Evolutionary conservation across 2,329 filamentous ascomycete species (phyloP).

Genomic region (Pyrenophora teres): DNA sequence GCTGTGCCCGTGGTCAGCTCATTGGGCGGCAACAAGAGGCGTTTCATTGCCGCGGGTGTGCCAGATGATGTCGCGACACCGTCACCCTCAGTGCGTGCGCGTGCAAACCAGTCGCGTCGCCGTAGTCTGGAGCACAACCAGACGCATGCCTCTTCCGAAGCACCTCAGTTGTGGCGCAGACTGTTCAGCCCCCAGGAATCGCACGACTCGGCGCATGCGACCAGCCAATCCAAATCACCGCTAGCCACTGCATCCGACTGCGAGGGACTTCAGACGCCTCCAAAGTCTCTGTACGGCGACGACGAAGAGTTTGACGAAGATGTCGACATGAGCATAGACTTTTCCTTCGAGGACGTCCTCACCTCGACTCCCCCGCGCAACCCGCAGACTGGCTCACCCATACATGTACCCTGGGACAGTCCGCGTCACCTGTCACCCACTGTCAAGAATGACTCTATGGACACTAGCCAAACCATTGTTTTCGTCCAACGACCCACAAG

Average conservation of each 20-base stretch:
- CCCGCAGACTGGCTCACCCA: constrained; percentile 14
- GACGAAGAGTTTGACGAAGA: constrained; percentile 1
- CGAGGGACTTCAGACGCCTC: neutral
- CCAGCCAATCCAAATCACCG: neutral
- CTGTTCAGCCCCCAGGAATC: neutral
- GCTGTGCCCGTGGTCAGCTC: constrained; percentile 25
- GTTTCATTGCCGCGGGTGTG: constrained; percentile 34
- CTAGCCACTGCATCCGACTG: neutral
- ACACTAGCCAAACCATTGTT: neutral
- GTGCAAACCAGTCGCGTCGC: constrained; percentile 12
- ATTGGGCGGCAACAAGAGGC: constrained; percentile 37
- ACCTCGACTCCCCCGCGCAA: constrained; percentile 19
- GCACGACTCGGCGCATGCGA: neutral
- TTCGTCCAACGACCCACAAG: neutral
- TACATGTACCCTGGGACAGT: constrained; percentile 5
- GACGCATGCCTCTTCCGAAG: neutral
- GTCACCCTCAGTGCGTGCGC: constrained; percentile 15
- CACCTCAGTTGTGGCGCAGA: neutral
- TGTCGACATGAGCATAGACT: constrained; percentile 17
- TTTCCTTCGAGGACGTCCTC: constrained; percentile 23
- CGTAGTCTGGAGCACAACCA: neutral
- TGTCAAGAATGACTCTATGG: neutral
- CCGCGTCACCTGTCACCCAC: neutral
- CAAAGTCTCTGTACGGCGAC: neutral
- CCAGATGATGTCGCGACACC: constrained; percentile 19